phyloP scores from a whole-genome alignment of 2,329 filamentous ascomycete genomes.

The Paecilomyces formosus region DNA sequence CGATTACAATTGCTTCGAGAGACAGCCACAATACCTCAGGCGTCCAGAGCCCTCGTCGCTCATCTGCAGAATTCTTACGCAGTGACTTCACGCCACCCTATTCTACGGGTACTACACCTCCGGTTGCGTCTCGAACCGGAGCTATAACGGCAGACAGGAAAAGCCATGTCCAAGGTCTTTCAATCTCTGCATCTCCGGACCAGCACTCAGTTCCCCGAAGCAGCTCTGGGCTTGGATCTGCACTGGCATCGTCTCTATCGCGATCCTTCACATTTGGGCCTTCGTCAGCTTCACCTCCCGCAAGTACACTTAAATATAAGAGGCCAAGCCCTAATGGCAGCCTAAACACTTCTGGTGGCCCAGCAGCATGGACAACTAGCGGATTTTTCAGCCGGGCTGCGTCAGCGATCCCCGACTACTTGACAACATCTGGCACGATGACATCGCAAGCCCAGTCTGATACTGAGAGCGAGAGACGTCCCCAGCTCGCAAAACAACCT shows the following conservation, averaged over 20 bases:
- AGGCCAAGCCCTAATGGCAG: constrained; percentile 30
- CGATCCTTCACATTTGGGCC: constrained; percentile 38
- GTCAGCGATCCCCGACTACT: constrained; percentile 20
- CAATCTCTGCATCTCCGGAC: constrained; percentile 36
- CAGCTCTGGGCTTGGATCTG: constrained; percentile 34
- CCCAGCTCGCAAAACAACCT: constrained; percentile 17
- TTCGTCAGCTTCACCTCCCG: constrained; percentile 36
- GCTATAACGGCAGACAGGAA: constrained; percentile 35
- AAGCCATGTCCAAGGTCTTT: constrained; percentile 31
- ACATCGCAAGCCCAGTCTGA: constrained; percentile 30
- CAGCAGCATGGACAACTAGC: constrained; percentile 21
- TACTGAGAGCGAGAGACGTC: constrained; percentile 28
- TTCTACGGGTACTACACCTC: constrained; percentile 48
- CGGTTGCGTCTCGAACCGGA: constrained; percentile 34
- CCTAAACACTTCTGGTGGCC: constrained; percentile 18
- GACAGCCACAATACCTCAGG: constrained; percentile 20
- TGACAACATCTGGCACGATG: constrained; percentile 19
- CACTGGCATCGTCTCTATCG: constrained; percentile 37
- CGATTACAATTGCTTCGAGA: constrained; percentile 25
- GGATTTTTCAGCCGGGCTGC: constrained; percentile 15
- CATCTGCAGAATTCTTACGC: constrained; percentile 45
- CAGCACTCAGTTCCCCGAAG: constrained; percentile 30
- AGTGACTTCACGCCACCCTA: constrained; percentile 44
- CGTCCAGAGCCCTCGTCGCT: constrained; percentile 42
- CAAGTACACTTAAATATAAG: constrained; percentile 25